Evolutionary conservation across 2,329 filamentous ascomycete species (phyloP), one percentile per base, ranked within the genome.

Genomic region (Verticillium nubilum): DNA sequence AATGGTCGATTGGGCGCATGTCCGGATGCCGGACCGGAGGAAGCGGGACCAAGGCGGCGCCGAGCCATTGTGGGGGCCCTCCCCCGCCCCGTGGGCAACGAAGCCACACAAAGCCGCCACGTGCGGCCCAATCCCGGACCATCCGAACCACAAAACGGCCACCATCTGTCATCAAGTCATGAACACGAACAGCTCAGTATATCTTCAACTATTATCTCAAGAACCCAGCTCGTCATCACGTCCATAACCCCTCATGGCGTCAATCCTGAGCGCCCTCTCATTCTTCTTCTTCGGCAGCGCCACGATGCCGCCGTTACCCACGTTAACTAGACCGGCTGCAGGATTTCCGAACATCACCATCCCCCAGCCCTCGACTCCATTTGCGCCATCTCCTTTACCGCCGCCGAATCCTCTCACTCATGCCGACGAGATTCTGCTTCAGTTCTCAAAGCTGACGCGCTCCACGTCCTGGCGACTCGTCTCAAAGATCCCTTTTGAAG

Each of bases 401-500:
- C 62, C 66, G 3, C 68, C 74, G 10, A 73, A 74, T 52, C 65
- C 74, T 1, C 63, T 68, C 1, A 70, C 69, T 2, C 68, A 76
- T 29, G 69, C 69, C 15, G 70, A 71, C 28, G 64, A 71, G 26
- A 76, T 79, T 23, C 70, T 77, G 23, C 60, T 66, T 25, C 67
- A 73, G 13, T 73, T 79, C 25, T 68, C 68, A 50, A 63, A 59
- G 1, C 65, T 79, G 0, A 66, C 67, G 5, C 74, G 77, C 19
- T 72, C 73, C 1, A 79, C 78, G 1, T 63, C 65, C 2, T 80
- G 78, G 77, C 75, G 69, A 4, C 71, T 74, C 23, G 66, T 81
- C 3, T 71, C 71, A 9, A 76, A 75, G 19, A 68, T 80, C 28
- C 68, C 63, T 5, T 73, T 81, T 35, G 69, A 80, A 58, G 78